Evolutionary conservation across 345 rosid species (phyloP).

Genomic region (Eucalyptus erythrocorys): DNA sequence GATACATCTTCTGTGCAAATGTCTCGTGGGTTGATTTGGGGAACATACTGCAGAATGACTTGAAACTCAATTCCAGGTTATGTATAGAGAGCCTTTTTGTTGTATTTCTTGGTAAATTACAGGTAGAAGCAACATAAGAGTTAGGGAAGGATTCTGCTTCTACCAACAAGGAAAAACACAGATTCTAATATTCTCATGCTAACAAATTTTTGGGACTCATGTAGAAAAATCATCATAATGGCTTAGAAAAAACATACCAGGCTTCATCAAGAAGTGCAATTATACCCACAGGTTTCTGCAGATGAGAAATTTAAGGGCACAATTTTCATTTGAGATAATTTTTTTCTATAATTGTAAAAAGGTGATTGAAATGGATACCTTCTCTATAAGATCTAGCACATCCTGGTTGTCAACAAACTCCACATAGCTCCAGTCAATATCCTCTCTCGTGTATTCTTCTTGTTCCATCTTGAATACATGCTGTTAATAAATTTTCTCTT

Average conservation of each 20-base stretch:
- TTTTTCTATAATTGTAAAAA: not conserved
- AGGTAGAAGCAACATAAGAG: not conserved
- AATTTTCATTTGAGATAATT: not conserved
- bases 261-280: conserved; percentile 98
- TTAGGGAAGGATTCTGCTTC: not conserved
- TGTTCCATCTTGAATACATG: conserved; percentile 99
- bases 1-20: conserved; percentile 95
- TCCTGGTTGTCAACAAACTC: conserved; percentile 99
- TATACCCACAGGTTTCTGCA: conserved; percentile 96
- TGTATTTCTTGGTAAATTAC: not conserved
- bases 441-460: conserved; percentile 96
- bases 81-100: not conserved
- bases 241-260: conserved; percentile 35
- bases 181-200: not conserved
- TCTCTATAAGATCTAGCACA: conserved; percentile 92
- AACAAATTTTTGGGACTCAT: not conserved
- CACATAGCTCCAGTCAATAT: conserved; percentile 98
- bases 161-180: not conserved
- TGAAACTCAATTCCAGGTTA: not conserved
- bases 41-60: conserved; percentile 63
- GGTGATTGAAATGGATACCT: conserved; percentile 16
- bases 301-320: not conserved
- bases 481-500: conserved; percentile 24
- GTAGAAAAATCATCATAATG: not conserved
- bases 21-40: conserved; percentile 98